Percentiles rank a stretch among this genome's conserved stretches.
These are phyloP conservation scores for Knoxia roxburghii DNA, from an alignment of 257 asterid species.

Conservation along the genomic window DNA sequence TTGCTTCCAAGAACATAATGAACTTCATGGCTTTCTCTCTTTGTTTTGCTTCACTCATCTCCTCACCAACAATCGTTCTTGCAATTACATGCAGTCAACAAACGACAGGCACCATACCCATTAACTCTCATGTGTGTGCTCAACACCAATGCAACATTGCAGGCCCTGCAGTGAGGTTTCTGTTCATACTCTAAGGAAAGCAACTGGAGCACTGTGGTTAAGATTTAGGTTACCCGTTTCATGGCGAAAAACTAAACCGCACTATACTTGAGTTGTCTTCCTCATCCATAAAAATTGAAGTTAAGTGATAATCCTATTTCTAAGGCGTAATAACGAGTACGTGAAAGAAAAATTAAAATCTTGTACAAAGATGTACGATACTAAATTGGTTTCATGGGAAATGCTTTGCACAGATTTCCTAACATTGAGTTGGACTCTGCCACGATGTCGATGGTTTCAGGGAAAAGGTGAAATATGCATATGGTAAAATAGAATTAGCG, in stretches of 20 bases:
- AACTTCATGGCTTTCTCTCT: too few species aligned
- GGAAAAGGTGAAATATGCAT: too few species aligned
- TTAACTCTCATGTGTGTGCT: neutral
- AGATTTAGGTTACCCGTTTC: neutral
- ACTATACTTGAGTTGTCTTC: constrained; percentile 4
- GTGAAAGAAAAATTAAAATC: neutral
- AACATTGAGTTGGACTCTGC: too few species aligned
- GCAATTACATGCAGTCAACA: too few species aligned
- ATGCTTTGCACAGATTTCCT: too few species aligned
- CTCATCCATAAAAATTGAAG: neutral
- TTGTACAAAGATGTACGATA: constrained; percentile 12
- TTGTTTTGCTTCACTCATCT: too few species aligned
- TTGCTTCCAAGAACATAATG: too few species aligned
- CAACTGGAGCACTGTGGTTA: constrained; percentile 8
- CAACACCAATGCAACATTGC: neutral
- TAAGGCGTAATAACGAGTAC: too few species aligned
- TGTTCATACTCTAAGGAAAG: neutral
- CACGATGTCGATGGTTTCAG: too few species aligned
- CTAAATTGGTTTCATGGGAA: neutral
- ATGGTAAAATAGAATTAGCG: too few species aligned
- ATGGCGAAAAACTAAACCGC: neutral
- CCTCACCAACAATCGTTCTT: too few species aligned
- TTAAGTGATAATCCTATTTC: neutral
- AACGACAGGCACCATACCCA: too few species aligned
- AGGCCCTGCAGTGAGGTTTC: constrained; percentile 14